phyloP scores from a whole-genome alignment of 768 basidiomycete species.

The Scleroderma citrinum region DNA sequence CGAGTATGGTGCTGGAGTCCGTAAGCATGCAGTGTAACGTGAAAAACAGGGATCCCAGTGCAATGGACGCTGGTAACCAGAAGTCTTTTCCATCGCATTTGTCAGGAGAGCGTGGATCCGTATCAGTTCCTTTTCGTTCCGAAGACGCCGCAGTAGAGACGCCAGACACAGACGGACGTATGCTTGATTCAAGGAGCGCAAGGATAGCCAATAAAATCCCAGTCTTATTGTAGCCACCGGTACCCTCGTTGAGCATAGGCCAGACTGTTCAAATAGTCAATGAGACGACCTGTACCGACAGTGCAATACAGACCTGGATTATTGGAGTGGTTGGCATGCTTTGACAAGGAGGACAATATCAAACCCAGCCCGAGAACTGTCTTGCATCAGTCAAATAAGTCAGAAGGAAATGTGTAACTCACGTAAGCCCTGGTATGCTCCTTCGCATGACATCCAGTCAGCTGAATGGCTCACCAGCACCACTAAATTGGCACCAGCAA shows the following conservation, averaged over 20 bases:
- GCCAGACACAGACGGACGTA: constrained; percentile 31
- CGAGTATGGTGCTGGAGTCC: constrained; percentile 72
- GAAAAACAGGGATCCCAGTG: constrained; percentile 66
- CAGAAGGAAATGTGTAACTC: constrained; percentile 18
- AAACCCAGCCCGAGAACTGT: constrained; percentile 65
- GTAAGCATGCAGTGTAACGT: constrained; percentile 65
- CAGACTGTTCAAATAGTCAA: constrained; percentile 47
- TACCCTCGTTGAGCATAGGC: constrained; percentile 63
- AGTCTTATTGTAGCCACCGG: constrained; percentile 65
- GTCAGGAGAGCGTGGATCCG: background rate
- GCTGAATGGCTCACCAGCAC: constrained; percentile 46
- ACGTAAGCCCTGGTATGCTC: constrained; percentile 45
- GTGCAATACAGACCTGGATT: constrained; percentile 55
- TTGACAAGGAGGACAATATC: constrained; percentile 58
- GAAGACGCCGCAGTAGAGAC: constrained; percentile 1
- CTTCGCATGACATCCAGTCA: constrained; percentile 44
- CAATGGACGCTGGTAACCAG: constrained; percentile 42
- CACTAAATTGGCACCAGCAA: constrained; percentile 48
- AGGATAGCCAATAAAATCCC: constrained; percentile 54
- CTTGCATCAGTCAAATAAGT: background rate
- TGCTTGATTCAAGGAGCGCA: constrained; percentile 51
- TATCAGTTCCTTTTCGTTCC: constrained; percentile 2
- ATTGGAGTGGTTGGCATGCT: constrained; percentile 74
- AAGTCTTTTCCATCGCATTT: constrained; percentile 10
- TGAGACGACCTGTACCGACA: background rate